phyloP scores from a whole-genome alignment of 768 basidiomycete genomes.

The Serendipita vermifera region DNA sequence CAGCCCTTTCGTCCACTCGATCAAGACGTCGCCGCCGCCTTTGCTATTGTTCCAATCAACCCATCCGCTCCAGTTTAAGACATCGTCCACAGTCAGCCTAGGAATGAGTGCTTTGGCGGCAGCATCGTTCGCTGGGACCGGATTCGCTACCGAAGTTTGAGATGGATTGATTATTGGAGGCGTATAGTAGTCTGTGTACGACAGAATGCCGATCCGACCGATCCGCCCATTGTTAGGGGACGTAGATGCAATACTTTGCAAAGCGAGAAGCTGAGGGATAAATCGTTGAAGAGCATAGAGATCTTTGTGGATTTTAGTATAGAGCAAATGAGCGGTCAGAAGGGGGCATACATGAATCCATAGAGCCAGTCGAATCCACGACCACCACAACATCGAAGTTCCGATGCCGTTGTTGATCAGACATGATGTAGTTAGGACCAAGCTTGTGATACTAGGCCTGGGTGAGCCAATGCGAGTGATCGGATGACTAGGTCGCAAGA shows the following conservation, averaged over 20 bases:
- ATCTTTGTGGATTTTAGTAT: constrained; percentile 14
- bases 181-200: constrained; percentile 21
- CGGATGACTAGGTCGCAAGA: too few species aligned
- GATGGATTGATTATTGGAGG: not conserved
- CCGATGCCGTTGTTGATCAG: too few species aligned
- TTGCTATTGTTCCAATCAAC: constrained; percentile 6
- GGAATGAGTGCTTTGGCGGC: not conserved
- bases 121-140: not conserved
- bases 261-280: constrained; percentile 20
- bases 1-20: constrained; percentile 17
- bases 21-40: constrained; percentile 10
- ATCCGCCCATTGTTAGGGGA: too few species aligned
- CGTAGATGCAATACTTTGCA: constrained; percentile 17
- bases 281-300: constrained; percentile 17
- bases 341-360: constrained; percentile 4
- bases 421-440: too few species aligned
- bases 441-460: too few species aligned
- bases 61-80: constrained; percentile 22
- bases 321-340: not conserved
- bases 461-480: too few species aligned
- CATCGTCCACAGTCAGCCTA: constrained; percentile 9
- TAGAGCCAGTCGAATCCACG: constrained; percentile 2
- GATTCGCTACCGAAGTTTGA: not conserved
- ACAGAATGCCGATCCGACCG: constrained; percentile 20
- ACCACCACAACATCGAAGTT: constrained; percentile 1